Base-by-base conservation (phyloP, 192 early-diverging fungal species). In the Podila clonocystis region DNA sequence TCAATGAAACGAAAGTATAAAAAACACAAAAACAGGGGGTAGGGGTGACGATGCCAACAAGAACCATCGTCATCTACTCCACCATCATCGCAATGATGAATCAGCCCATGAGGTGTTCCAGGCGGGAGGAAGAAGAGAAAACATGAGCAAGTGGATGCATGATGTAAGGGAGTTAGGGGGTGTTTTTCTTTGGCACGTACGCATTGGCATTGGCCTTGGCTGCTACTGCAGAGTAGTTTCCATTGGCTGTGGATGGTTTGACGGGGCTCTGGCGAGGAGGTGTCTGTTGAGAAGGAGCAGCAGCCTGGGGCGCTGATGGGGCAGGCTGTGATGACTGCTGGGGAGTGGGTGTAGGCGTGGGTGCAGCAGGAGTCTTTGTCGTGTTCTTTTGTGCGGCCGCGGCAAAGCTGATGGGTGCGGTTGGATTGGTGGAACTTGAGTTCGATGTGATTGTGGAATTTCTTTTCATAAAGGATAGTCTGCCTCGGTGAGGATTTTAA, bases 381-480 rank as follows among this genome's bases (percentile, higher is more conserved):
- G 74, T 77, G 74, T 78, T 71, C 70, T 59, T 60, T 50, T 78
- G 68, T 29, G 75, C 75, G 70, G 75, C 75, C 50, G 75, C 75
- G 75, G 75, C 75, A 78, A 78, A 78, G 75, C 75, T 78, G 75
- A 67, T 72, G 68, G 75, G 68, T 61, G 68, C 62, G 69, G 75
- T 72, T 63, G 52, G 64, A 30, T 57, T 70, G 67, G 66, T 71
- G 75, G 41, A 55, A 55, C 52, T 55, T 55, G 52, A 55, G 52
- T 55, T 55, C 52, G 52, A 55, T 55, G 52, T 55, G 52, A 55
- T 55, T 55, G 74, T 66, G 63, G 74, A 77, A 70, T 70, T 70
- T 63, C 58, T 77, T 77, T 77, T 77, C 74, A 77, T 77, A 77
- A 77, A 45, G 41, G 41, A 45, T 45, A 45, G 41, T 45, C 41